Conservation (phyloP, 179 eudicot genomes). For the Patellifolia procumbens region DNA sequence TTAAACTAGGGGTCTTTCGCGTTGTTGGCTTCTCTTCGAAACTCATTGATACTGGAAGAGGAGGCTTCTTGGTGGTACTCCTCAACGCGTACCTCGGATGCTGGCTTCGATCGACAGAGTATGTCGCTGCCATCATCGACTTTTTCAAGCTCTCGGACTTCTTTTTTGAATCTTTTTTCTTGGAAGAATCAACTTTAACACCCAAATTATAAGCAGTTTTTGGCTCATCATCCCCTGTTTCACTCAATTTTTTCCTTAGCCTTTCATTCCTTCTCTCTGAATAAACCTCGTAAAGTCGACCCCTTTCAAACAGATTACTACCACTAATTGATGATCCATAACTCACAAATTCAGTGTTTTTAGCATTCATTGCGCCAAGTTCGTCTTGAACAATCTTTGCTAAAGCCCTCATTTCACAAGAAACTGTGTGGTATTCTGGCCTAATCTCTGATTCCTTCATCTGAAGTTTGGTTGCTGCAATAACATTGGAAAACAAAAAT, state of each 20-base stretch:
- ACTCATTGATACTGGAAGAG: slow-evolving; percentile 55
- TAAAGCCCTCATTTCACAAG: slow-evolving; percentile 57
- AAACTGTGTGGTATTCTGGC: slow-evolving; percentile 48
- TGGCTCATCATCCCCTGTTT: slow-evolving; percentile 42
- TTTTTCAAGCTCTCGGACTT: slow-evolving; percentile 49
- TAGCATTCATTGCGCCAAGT: slow-evolving; percentile 34
- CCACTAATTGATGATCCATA: background rate
- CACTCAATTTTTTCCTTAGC: slow-evolving; percentile 61
- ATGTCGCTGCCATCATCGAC: slow-evolving; percentile 34
- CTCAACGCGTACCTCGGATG: slow-evolving; percentile 66
- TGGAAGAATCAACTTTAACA: slow-evolving; percentile 54
- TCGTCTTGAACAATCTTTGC: slow-evolving; percentile 59
- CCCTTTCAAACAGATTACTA: slow-evolving; percentile 49
- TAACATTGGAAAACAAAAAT: background rate
- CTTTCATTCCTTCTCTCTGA: slow-evolving; percentile 82
- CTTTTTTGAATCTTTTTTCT: slow-evolving; percentile 44
- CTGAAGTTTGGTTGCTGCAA: slow-evolving; percentile 53
- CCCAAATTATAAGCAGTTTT: slow-evolving; percentile 51
- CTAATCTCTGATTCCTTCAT: slow-evolving; percentile 33
- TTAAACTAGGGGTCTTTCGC: slow-evolving; percentile 39
- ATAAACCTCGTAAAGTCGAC: slow-evolving; percentile 71
- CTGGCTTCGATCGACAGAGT: slow-evolving; percentile 46
- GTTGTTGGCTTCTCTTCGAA: slow-evolving; percentile 32
- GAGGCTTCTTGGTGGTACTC: slow-evolving; percentile 68
- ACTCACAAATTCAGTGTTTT: background rate